Conservation (phyloP, 2,329 filamentous ascomycete species). For the Aspergillus sp. region DNA sequence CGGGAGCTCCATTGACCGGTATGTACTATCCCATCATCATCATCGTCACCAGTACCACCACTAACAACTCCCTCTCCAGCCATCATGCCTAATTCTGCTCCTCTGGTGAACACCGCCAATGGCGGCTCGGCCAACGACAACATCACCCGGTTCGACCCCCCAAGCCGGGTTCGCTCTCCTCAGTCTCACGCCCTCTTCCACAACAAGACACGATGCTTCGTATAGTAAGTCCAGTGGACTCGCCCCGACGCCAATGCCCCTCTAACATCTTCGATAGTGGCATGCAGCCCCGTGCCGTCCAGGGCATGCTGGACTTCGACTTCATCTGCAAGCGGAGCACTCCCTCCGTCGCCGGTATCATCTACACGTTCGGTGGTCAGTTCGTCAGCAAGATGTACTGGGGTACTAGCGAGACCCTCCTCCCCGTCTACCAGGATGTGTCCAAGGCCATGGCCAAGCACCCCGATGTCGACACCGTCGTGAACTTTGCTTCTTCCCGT, state of each 20-base stretch:
- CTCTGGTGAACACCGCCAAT: constrained; percentile 49
- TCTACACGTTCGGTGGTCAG: constrained; percentile 99
- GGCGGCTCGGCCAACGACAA: constrained; percentile 85
- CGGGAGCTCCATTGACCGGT: constrained; percentile 22
- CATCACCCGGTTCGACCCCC: constrained; percentile 92
- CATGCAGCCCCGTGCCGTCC: constrained; percentile 89
- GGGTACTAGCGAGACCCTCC: constrained; percentile 97
- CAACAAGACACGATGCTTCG: constrained; percentile 99
- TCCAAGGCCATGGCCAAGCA: constrained; percentile 95
- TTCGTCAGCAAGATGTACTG: constrained; percentile 99
- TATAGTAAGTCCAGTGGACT: constrained; percentile 65
- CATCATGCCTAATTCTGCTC: constrained; percentile 56
- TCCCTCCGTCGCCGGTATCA: constrained; percentile 96
- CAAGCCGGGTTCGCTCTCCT: constrained; percentile 88
- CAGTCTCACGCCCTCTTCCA: constrained; percentile 92
- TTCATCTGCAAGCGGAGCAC: constrained; percentile 99
- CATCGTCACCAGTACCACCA: background rate
- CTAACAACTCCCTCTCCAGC: constrained; percentile 8
- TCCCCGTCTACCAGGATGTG: constrained; percentile 95
- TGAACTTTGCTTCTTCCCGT: constrained; percentile 99
- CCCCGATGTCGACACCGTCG: constrained; percentile 91
- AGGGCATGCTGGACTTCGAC: constrained; percentile 98
- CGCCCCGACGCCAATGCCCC: background rate
- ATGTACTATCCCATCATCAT: constrained; percentile 2
- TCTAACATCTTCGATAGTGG: constrained; percentile 53